A percentile compares a stretch with the other conserved stretches of the same genome.
Conservation (phyloP, 768 basidiomycete species). For the Kwoniella mangroviensis region DNA sequence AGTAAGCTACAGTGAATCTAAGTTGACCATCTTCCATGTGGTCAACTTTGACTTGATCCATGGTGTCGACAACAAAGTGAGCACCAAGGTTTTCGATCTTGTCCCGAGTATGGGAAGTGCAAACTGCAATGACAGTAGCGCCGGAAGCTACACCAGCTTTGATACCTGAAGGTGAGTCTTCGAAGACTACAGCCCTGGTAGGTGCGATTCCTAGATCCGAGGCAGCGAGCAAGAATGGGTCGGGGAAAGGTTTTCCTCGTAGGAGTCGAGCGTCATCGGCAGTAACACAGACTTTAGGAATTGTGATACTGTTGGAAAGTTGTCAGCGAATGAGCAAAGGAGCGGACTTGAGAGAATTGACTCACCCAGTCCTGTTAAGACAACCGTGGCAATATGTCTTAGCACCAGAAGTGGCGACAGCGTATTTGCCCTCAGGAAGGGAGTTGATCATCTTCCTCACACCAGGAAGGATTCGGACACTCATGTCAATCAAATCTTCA, state of each 20-base stretch:
- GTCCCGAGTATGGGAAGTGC: slow-evolving; percentile 54
- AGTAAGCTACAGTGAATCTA: slow-evolving; percentile 34
- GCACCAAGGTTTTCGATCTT: slow-evolving; percentile 43
- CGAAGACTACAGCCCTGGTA: slow-evolving; percentile 62
- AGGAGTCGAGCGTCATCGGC: slow-evolving; percentile 72
- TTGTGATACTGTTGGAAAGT: slow-evolving; percentile 62
- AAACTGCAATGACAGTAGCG: slow-evolving; percentile 57
- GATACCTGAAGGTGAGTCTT: slow-evolving; percentile 59
- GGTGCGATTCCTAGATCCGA: slow-evolving; percentile 56
- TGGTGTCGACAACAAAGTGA: slow-evolving; percentile 44
- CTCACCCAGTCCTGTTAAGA: slow-evolving; percentile 16
- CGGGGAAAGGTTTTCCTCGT: slow-evolving; percentile 58
- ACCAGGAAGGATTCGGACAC: slow-evolving; percentile 70
- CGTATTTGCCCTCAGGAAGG: slow-evolving; percentile 70
- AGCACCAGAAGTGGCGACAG: slow-evolving; percentile 75
- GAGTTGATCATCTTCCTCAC: slow-evolving; percentile 70
- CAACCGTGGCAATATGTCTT: slow-evolving; percentile 67
- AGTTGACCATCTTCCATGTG: slow-evolving; percentile 29
- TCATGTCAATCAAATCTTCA: slow-evolving; percentile 47
- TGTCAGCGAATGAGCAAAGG: no score
- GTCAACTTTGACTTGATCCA: slow-evolving; percentile 40
- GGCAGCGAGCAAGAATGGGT: slow-evolving; percentile 59
- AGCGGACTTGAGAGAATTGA: neutral
- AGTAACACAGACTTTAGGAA: slow-evolving; percentile 72
- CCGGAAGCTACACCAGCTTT: slow-evolving; percentile 56